A percentile compares a stretch with the other conserved stretches of the same genome.
These are phyloP conservation scores for Xylaria sp. DNA, from an alignment of 2,329 filamentous ascomycete species.

Conservation along the genomic window DNA sequence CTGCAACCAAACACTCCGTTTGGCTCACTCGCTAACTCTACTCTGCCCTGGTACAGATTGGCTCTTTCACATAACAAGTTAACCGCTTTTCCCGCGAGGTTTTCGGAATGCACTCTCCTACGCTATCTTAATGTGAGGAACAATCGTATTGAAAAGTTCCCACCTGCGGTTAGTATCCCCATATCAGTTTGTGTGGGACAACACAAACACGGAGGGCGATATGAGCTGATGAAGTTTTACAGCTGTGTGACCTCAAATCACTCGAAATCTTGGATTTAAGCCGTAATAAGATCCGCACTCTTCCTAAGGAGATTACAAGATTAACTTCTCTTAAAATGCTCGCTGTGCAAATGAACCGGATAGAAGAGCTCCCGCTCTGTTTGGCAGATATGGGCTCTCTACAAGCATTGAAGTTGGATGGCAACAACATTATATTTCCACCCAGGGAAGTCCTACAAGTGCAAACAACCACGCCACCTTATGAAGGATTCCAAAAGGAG, in stretches of 20 bases:
- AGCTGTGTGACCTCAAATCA: conserved; percentile 87
- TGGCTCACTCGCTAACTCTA: conserved; percentile 37
- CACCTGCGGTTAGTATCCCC: conserved; percentile 60
- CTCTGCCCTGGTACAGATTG: conserved; percentile 62
- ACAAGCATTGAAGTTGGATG: conserved; percentile 88
- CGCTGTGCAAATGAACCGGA: conserved; percentile 86
- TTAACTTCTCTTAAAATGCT: conserved; percentile 89
- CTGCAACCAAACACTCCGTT: neutral
- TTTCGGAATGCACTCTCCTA: conserved; percentile 80
- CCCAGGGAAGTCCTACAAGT: conserved; percentile 75
- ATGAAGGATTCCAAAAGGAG: conserved; percentile 67
- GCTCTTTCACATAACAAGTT: conserved; percentile 85
- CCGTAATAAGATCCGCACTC: conserved; percentile 81
- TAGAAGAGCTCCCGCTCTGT: conserved; percentile 84
- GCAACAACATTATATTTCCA: conserved; percentile 86
- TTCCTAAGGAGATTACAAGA: conserved; percentile 83
- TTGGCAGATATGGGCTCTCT: conserved; percentile 90
- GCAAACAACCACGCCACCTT: conserved; percentile 65
- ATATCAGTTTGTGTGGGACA: conserved; percentile 32
- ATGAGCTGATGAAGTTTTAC: conserved; percentile 43
- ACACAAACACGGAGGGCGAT: neutral
- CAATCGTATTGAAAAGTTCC: conserved; percentile 75
- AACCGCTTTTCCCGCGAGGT: conserved; percentile 73
- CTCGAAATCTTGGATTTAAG: conserved; percentile 94
- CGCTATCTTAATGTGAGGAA: conserved; percentile 84